A percentile compares a stretch with the other conserved stretches of the same genome.
phyloP scores from a whole-genome alignment of 257 asterid species.

The Pogostemon cablin region DNA sequence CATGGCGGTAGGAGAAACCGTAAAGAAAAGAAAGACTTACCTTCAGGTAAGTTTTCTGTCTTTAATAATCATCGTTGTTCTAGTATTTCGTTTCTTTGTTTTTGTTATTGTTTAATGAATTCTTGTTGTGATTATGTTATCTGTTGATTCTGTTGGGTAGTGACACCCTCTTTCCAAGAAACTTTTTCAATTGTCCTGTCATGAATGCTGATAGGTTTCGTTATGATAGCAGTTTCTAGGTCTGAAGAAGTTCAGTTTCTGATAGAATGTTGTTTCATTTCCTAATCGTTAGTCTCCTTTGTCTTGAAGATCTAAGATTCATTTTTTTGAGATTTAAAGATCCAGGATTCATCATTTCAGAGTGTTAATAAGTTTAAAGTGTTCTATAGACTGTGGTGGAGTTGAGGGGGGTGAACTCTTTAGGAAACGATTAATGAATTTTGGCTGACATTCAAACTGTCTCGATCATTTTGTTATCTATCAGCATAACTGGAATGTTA shows the following conservation, averaged over 20 bases:
- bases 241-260: background rate
- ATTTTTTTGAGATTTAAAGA: background rate
- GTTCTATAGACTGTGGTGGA: background rate
- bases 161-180: background rate
- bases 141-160: background rate
- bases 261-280: slow-evolving; percentile 14
- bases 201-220: background rate
- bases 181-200: background rate
- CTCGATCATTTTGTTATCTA: slow-evolving; percentile 1
- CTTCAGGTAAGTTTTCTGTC: slow-evolving; percentile 55
- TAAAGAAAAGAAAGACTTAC: slow-evolving; percentile 68
- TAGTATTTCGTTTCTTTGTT: background rate
- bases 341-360: background rate
- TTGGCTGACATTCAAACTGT: background rate
- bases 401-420: background rate
- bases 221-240: background rate
- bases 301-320: background rate
- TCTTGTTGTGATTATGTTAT: slow-evolving; percentile 10
- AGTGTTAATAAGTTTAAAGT: background rate
- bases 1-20: slow-evolving; percentile 62
- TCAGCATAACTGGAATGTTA: slow-evolving; percentile 5
- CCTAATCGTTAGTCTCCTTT: background rate
- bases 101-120: background rate
- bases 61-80: background rate
- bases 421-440: background rate